Base-by-base conservation (phyloP, 2,329 filamentous ascomycete species). In the Penicillium sp. region DNA sequence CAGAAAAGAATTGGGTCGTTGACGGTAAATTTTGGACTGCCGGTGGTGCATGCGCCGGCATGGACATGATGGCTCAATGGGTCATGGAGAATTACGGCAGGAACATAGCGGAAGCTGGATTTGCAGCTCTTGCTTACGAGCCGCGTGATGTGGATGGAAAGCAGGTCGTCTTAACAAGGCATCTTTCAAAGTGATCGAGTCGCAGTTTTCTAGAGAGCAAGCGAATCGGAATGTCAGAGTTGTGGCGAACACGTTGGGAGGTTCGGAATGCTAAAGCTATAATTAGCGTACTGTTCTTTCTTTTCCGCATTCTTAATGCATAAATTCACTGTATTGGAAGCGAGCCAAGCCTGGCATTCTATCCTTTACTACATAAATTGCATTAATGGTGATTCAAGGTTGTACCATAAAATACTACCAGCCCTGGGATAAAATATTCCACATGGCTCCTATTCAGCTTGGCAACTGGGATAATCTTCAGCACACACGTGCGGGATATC, bases 21-120 rank as follows among this genome's bases (percentile, higher is more conserved):
- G 46, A 49, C 22, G 32, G 46, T 22, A 49, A 49, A 22, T 37
- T 49, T 20, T 49, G 46, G 46, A 49, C 46, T 20, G 46, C 32
- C 4, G 22, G 46, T 26, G 46, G 46, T 18, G 46, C 46, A 18
- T 37, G 31, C 14, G 46, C 34, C 24, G 46, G 46, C 14, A 49
- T 49, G 46, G 46, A 49, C n/a, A 49, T 49, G 46, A 26, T 49
- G 14, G 46, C 46, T 18, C 46, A 49, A 26, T 49, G 46, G 46
- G 22, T 49, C 32, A 37, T 37, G 22, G 46, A 49, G 13, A 49
- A 37, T 18, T 49, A 49, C 10, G 46, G 13, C 9, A 22, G 9
- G 35, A 34, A 38, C 10, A 14, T 49, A 5, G 20, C 22, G 3
- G 20, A 37, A 13, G 20, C 20, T 6, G 46, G 20, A 9, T 37